Percentiles rank a stretch among this genome's conserved stretches.
Evolutionary conservation across 768 basidiomycete species (phyloP).

Genomic region (Lactarius hatsudake): DNA sequence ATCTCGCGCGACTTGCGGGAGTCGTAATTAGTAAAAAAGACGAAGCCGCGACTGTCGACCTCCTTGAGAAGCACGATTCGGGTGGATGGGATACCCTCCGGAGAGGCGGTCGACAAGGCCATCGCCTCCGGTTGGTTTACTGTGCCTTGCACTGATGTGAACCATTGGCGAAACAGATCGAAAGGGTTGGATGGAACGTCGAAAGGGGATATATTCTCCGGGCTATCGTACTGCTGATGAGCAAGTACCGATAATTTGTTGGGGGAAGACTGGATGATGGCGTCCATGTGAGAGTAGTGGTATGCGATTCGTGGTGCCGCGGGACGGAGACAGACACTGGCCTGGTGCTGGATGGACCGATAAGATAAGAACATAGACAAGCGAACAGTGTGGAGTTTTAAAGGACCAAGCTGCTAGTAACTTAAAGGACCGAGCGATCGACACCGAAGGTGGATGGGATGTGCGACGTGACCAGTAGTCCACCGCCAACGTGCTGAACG

Average conservation of each 20-base stretch:
- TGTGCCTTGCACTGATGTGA: constrained; percentile 60
- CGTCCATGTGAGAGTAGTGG: constrained; percentile 39
- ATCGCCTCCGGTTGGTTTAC: constrained; percentile 91
- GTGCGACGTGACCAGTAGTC: not conserved
- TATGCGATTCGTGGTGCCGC: constrained; percentile 13
- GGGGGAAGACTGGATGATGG: constrained; percentile 42
- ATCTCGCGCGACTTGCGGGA: constrained; percentile 91
- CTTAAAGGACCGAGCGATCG: too few species aligned
- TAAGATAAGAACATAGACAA: not conserved
- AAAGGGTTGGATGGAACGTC: constrained; percentile 66
- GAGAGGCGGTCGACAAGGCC: constrained; percentile 71
- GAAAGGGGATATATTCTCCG: constrained; percentile 61
- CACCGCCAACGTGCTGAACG: not conserved
- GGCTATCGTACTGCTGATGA: constrained; percentile 73
- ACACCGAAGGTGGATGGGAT: too few species aligned
- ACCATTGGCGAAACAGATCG: constrained; percentile 85
- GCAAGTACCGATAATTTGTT: constrained; percentile 65
- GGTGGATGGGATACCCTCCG: constrained; percentile 75
- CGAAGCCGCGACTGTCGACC: constrained; percentile 84
- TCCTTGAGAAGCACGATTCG: constrained; percentile 91
- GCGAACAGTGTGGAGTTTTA: not conserved
- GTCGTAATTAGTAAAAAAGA: constrained; percentile 96
- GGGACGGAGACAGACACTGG: not conserved
- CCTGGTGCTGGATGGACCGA: not conserved
- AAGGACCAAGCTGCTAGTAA: not conserved